phyloP scores from a whole-genome alignment of 2,329 filamentous ascomycete genomes.

The Magnaporthiopsis rhizophila region DNA sequence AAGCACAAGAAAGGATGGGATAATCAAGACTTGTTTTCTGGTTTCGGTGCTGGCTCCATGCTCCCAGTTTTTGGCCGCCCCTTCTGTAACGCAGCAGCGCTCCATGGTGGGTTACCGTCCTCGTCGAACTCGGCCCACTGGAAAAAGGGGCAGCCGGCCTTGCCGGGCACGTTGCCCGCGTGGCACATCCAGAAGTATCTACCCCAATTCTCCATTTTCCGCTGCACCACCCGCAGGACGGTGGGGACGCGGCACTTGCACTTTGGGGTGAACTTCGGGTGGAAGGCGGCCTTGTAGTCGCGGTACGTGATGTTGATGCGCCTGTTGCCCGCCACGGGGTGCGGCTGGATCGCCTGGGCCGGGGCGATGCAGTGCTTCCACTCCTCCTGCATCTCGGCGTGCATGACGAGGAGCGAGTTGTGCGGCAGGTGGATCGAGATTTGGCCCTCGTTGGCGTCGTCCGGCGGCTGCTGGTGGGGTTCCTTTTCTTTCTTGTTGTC shows the following conservation, averaged over 20 bases:
- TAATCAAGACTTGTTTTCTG: too few relatives aligned
- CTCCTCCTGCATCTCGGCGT: slow-evolving; percentile 94
- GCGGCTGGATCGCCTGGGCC: slow-evolving; percentile 68
- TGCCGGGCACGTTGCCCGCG: slow-evolving; percentile 61
- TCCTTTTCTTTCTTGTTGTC: slow-evolving; percentile 50
- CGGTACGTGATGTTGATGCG: slow-evolving; percentile 94
- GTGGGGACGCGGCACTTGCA: slow-evolving; percentile 67
- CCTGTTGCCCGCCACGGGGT: slow-evolving; percentile 70
- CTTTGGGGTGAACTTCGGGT: slow-evolving; percentile 68
- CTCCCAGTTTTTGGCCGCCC: too few relatives aligned
- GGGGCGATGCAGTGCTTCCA: slow-evolving; percentile 89
- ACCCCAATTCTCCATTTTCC: slow-evolving; percentile 64
- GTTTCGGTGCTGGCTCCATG: too few relatives aligned
- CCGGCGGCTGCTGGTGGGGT: slow-evolving; percentile 32
- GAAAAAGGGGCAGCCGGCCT: slow-evolving; percentile 67
- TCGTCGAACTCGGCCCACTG: slow-evolving; percentile 83
- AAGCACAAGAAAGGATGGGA: too few relatives aligned
- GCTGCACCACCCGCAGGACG: slow-evolving; percentile 70
- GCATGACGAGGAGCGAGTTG: slow-evolving; percentile 91
- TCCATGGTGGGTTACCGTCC: slow-evolving; percentile 71
- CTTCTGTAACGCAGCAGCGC: neutral
- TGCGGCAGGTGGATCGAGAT: slow-evolving; percentile 91
- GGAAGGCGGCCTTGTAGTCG: slow-evolving; percentile 69
- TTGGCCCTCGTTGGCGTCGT: slow-evolving; percentile 60
- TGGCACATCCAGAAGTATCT: slow-evolving; percentile 90